Conservation (phyloP, 192 early-diverging fungal genomes). For the Coemansia sp. region DNA sequence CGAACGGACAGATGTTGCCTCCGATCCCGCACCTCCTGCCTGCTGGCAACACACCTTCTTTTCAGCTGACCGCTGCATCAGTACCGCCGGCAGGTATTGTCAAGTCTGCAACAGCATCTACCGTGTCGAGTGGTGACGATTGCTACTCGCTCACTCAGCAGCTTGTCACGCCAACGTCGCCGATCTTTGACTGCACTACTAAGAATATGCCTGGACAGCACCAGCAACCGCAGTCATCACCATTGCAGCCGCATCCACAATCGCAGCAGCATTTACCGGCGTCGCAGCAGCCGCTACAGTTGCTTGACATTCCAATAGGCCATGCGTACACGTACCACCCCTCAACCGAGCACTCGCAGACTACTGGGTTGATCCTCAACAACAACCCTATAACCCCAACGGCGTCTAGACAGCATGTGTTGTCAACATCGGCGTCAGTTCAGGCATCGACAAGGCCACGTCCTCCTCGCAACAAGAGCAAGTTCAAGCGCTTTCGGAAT, state of each 20-base stretch:
- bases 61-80: neutral
- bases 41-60: neutral
- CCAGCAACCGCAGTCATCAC: neutral
- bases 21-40: slow-evolving; percentile 4
- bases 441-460: slow-evolving; percentile 27
- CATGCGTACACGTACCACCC: slow-evolving; percentile 33
- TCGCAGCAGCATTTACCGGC: neutral
- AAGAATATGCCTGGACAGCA: neutral
- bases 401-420: neutral
- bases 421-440: neutral
- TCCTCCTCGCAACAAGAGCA: slow-evolving; percentile 53
- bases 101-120: neutral
- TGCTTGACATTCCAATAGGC: slow-evolving; percentile 6
- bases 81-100: neutral
- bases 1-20: neutral
- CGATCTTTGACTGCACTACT: neutral
- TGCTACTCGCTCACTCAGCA: neutral
- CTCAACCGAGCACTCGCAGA: slow-evolving; percentile 5
- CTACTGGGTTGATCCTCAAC: slow-evolving; percentile 1
- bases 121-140: neutral
- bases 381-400: slow-evolving; percentile 27
- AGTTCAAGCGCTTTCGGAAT: slow-evolving; percentile 60
- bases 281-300: neutral
- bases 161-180: slow-evolving; percentile 5
- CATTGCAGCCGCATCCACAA: neutral